These are phyloP conservation scores for Adenanthera pavonina DNA, from an alignment of 306 rosid genomes.

Conservation along the genomic window DNA sequence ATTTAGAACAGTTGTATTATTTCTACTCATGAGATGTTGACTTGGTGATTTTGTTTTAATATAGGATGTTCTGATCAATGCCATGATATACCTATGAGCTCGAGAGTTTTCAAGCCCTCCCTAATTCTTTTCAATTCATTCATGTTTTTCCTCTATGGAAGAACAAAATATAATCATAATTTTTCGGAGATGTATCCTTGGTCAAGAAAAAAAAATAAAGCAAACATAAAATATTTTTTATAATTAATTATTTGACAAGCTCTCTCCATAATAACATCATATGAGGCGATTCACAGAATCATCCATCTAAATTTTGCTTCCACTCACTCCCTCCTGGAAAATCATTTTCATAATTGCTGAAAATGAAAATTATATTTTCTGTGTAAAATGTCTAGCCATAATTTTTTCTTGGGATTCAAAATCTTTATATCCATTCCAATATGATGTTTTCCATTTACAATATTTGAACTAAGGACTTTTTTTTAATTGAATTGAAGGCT, in stretches of 20 bases:
- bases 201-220: not conserved
- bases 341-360: no score
- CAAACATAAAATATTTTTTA: not conserved
- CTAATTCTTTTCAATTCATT: no score
- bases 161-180: not conserved
- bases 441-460: no score
- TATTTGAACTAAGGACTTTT: no score
- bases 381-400: no score
- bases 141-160: not conserved
- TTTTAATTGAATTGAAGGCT: no score
- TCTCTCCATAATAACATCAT: not conserved
- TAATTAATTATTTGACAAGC: not conserved
- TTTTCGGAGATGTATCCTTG: not conserved
- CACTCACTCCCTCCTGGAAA: no score
- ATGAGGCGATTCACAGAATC: not conserved
- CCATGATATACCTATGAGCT: not conserved
- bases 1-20: not conserved
- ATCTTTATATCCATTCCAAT: no score
- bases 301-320: no score
- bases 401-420: no score
- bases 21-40: slow-evolving; percentile 5
- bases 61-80: not conserved
- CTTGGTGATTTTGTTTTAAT: not conserved
- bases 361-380: no score
- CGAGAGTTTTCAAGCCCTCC: not conserved